A percentile compares a stretch with the other conserved stretches of the same genome.
Evolutionary conservation across 495 filamentous ascomycete genomes (phyloP).

Genomic region (Aspergillus mulundensis): DNA sequence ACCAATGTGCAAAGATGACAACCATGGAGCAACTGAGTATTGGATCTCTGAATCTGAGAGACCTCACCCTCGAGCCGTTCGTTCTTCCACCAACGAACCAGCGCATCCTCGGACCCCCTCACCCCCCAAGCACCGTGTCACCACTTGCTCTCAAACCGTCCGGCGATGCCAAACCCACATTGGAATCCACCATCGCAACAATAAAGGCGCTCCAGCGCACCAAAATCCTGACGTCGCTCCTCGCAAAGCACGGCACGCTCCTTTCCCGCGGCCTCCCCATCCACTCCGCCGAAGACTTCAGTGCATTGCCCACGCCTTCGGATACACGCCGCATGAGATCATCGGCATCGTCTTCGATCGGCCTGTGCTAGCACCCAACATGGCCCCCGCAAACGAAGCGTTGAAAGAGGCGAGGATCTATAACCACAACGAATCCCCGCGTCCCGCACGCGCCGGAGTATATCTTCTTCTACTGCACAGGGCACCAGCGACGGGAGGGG

Average conservation of each 20-base stretch:
- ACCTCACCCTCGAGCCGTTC: slow-evolving; percentile 55
- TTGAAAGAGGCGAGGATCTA: slow-evolving; percentile 49
- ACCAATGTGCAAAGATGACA: neutral
- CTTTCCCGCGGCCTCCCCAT: slow-evolving; percentile 34
- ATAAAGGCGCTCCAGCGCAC: slow-evolving; percentile 47
- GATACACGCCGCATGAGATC: slow-evolving; percentile 51
- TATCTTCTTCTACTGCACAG: slow-evolving; percentile 47
- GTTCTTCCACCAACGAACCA: slow-evolving; percentile 58
- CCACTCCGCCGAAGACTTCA: slow-evolving; percentile 38
- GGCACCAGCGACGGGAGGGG: slow-evolving; percentile 39
- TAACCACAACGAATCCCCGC: slow-evolving; percentile 52
- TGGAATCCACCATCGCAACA: slow-evolving; percentile 29
- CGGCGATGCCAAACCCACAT: slow-evolving; percentile 8
- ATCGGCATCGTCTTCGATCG: slow-evolving; percentile 52
- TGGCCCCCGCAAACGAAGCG: slow-evolving; percentile 51
- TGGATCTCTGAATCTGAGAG: neutral
- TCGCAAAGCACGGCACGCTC: slow-evolving; percentile 37
- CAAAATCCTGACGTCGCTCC: slow-evolving; percentile 56
- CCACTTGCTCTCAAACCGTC: slow-evolving; percentile 40
- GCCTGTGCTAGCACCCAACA: slow-evolving; percentile 48
- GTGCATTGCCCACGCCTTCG: slow-evolving; percentile 52
- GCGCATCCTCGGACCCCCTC: slow-evolving; percentile 35
- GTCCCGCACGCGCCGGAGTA: slow-evolving; percentile 52
- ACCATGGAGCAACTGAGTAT: neutral
- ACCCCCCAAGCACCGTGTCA: slow-evolving; percentile 35